phyloP scores from a whole-genome alignment of 2,329 filamentous ascomycete species.

The Bertia moriformis region DNA sequence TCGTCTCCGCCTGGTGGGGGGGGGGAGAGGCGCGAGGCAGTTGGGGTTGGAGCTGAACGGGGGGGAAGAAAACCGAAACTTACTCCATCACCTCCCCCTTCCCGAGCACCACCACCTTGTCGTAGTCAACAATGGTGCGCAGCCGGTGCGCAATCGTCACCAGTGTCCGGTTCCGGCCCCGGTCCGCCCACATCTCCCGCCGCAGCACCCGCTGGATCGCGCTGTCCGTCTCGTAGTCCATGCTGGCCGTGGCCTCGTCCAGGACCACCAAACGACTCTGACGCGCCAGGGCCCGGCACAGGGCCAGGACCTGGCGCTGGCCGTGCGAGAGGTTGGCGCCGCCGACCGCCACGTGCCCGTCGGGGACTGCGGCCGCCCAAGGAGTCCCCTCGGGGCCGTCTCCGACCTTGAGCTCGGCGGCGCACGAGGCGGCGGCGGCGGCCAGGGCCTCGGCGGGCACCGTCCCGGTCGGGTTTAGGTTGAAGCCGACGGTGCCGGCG shows the following conservation, averaged over 20 bases:
- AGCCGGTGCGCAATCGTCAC: not conserved
- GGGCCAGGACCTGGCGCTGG: not conserved
- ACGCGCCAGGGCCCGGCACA: not conserved
- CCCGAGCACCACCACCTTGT: not conserved
- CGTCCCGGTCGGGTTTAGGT: conserved; percentile 54
- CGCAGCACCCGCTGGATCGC: conserved; percentile 29
- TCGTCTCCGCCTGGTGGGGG: no score
- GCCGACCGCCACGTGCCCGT: conserved; percentile 29
- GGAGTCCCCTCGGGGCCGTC: conserved; percentile 23
- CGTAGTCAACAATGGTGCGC: not conserved
- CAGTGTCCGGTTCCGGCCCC: not conserved
- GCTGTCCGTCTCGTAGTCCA: not conserved
- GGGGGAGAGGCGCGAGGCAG: not conserved
- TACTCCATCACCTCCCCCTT: conserved; percentile 4
- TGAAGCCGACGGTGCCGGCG: conserved; percentile 32
- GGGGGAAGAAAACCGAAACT: no score
- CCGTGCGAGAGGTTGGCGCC: conserved; percentile 15
- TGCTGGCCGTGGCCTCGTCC: not conserved
- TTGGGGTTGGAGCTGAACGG: not conserved
- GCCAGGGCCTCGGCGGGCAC: conserved; percentile 37
- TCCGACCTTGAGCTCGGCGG: no score
- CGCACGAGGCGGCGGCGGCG: conserved; percentile 46
- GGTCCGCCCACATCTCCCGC: conserved; percentile 16
- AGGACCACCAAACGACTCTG: not conserved
- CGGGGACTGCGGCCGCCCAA: conserved; percentile 6